phyloP scores from a whole-genome alignment of 352 stramenopile species.

The Phytopythium ostracodes region DNA sequence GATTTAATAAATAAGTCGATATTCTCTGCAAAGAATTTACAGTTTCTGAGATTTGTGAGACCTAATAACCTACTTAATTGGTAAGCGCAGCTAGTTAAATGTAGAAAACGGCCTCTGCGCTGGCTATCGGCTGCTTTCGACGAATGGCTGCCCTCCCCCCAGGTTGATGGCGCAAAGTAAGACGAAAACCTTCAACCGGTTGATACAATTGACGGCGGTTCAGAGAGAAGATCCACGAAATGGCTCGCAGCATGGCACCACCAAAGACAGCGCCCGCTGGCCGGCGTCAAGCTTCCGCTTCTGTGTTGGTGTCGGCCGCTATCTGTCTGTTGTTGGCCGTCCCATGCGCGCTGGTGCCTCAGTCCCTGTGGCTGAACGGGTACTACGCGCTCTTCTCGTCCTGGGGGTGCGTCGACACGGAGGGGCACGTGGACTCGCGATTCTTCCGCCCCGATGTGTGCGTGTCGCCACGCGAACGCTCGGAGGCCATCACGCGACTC shows the following conservation, averaged over 20 bases:
- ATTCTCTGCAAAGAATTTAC: too few species aligned
- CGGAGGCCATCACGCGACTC: slow-evolving; percentile 31
- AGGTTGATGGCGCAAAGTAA: neutral
- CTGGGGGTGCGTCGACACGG: slow-evolving; percentile 28
- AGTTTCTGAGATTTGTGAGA: too few species aligned
- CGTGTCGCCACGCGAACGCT: slow-evolving; percentile 32
- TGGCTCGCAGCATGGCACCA: neutral
- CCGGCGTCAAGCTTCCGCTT: neutral
- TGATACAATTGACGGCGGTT: neutral
- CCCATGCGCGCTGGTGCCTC: neutral
- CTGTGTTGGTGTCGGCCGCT: neutral
- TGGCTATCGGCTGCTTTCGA: slow-evolving; percentile 2
- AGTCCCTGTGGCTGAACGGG: slow-evolving; percentile 4
- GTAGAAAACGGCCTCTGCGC: slow-evolving; percentile 1
- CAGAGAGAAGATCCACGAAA: too few species aligned
- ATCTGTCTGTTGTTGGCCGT: slow-evolving; percentile 3
- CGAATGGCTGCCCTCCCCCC: slow-evolving; percentile 1
- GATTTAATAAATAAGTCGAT: too few species aligned
- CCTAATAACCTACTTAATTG: too few species aligned
- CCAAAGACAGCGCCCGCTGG: neutral
- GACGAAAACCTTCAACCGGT: neutral
- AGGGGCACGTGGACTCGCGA: slow-evolving; percentile 35
- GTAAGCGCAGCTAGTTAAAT: neutral
- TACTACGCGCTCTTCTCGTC: slow-evolving; percentile 3
- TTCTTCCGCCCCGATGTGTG: slow-evolving; percentile 33